phyloP scores from a whole-genome alignment of 495 filamentous ascomycete genomes.

The Letharia columbiana region DNA sequence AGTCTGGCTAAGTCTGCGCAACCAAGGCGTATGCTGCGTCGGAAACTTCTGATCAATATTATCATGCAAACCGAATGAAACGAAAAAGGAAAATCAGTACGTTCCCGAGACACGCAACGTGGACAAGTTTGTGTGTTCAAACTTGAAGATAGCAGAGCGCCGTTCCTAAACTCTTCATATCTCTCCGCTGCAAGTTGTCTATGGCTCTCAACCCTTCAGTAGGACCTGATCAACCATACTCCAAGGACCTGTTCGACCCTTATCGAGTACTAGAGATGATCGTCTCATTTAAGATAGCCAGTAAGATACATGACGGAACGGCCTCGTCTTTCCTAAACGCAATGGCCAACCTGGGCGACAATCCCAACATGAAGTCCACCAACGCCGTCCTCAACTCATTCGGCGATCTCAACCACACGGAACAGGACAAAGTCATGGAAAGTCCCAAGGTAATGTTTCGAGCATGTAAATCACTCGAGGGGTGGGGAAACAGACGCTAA shows the following conservation, averaged over 20 bases:
- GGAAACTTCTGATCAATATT: too few species aligned
- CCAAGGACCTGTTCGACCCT: neutral
- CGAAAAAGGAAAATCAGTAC: too few species aligned
- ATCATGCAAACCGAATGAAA: too few species aligned
- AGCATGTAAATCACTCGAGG: neutral
- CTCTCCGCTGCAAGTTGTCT: neutral
- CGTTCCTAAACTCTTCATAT: neutral
- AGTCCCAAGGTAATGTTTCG: neutral
- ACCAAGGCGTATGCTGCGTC: too few species aligned
- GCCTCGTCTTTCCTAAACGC: neutral
- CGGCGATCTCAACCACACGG: neutral
- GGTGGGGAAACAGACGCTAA: neutral
- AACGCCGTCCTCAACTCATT: neutral
- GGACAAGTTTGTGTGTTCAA: too few species aligned
- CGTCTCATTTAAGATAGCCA: neutral
- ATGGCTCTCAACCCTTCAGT: neutral
- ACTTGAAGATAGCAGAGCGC: too few species aligned
- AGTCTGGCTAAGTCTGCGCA: too few species aligned
- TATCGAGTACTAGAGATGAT: neutral
- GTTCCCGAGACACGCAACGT: too few species aligned
- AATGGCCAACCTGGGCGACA: neutral
- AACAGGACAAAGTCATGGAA: neutral
- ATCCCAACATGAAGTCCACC: neutral
- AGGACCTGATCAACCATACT: too few species aligned
- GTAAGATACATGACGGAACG: neutral